Base-by-base conservation (phyloP, 2,329 filamentous ascomycete species). In the Boeremia lycopersici region DNA sequence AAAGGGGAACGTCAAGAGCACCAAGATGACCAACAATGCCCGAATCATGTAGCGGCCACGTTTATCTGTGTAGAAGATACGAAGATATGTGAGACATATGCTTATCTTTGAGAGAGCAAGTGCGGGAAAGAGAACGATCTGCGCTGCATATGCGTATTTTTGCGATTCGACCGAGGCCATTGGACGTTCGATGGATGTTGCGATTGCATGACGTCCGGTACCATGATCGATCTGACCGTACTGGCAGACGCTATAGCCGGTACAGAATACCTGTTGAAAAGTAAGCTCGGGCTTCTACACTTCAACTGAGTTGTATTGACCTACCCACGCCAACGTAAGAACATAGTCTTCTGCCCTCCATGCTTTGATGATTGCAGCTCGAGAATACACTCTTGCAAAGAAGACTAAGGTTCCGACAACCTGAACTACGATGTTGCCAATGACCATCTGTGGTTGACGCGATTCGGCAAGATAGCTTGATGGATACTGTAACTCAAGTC, bases 51-150 rank as follows among this genome's bases (percentile, higher is more conserved):
- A 53, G 4, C 65, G 60, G 4, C 62, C 60, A 8, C 35, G 46
- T 12, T 43, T 42, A 38, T 66, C 62, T 6, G 45, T 35, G 48
- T 56, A 59, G 49, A 68, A 66, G 23, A 68, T 60, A 23, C 65
- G 63, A 11, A 66, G 48, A 35, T 68, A 68, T 13, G 56, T 56
- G 11, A 63, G 54, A 28, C 65, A 66, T 33, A 68, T 66, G 54
- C 65, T 68, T 38, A 65, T 38, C 51, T 66, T 68, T 4, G 62
- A 50, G 9, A 60, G 9, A 2, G 60, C 49, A n/a, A 68, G 60
- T 3, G 57, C 63, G 8, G 53, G 42, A 11, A 63, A 50, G 26
- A 61, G 38, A 6, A 62, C 9, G 38, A 67, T 48, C 34, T 61
- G 53, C 3, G 62, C 58, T 3, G 53, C 63, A 39, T 58, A 69